Evolutionary conservation across 1,284 basidiomycete genomes (phyloP), one percentile per base, ranked within the genome.

Genomic region (Apiotrichum gamsii): DNA sequence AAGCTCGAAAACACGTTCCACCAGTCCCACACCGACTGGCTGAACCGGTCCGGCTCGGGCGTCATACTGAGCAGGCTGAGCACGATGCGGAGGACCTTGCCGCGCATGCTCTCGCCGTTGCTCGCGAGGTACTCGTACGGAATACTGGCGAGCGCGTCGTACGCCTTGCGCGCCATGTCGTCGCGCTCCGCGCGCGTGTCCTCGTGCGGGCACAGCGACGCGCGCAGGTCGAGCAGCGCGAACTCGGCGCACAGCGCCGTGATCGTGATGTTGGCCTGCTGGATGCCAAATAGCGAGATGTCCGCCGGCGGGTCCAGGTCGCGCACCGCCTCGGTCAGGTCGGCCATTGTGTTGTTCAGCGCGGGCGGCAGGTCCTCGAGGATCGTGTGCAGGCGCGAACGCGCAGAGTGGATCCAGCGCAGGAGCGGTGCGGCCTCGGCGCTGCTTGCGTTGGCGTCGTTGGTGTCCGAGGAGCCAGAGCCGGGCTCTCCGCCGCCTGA

Each of bases 1-100:
- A 65, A 59, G 25, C 52, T 51, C 20, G 61, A 62, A 45, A 60
- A 65, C 59, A 65, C 61, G 45, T 61, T 61, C 62, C 62, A 65
- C 62, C 62, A 65, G 35, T 65, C 61, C 58, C 61, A 62, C 0
- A 61, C 49, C 16, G 47, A 52, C 31, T 57, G 54, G 14, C 54
- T 54, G 33, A 61, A 54, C 28, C 51, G 45, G 34, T 52, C 50
- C 1, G 58, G 56, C 45, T 57, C 51, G 19, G 48, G 52, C 18
- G 56, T 54, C 43, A 53, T 54, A 18, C 50, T 49, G 14, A 65
- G 37, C 16, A 65, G 43, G 2, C 55, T 50, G 6, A 65, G 54
- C 29, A 65, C 56, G 37, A 60, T 61, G 4, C 62, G 52, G 3
- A 65, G 49, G 1, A 65, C 61, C 29, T 65, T 65, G 18, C 62